These are phyloP conservation scores for Helotiales sp. DNA, from an alignment of 2,329 filamentous ascomycete genomes.

Conservation along the genomic window DNA sequence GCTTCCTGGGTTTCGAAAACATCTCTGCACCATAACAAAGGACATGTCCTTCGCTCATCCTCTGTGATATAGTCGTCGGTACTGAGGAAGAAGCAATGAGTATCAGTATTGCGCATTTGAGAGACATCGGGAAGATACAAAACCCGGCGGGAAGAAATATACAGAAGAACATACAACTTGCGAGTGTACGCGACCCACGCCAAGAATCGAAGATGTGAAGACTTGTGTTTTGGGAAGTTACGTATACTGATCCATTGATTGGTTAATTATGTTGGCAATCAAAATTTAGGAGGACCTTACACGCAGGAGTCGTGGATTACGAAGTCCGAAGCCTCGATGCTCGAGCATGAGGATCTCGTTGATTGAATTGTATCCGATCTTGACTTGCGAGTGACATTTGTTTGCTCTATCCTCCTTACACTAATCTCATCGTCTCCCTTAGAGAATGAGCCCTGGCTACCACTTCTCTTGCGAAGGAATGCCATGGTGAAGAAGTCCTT, in stretches of 20 bases:
- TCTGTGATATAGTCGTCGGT: constrained; percentile 36
- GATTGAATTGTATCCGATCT: constrained; percentile 25
- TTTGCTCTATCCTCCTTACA: constrained; percentile 24
- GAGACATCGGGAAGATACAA: background rate
- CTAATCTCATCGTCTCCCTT: constrained; percentile 35
- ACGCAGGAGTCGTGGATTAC: constrained; percentile 39
- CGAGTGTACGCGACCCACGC: constrained; percentile 39
- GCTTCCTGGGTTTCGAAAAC: constrained; percentile 35
- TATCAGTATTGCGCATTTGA: background rate
- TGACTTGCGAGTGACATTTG: constrained; percentile 16
- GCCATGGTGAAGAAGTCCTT: constrained; percentile 32
- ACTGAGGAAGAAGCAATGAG: background rate
- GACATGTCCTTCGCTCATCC: constrained; percentile 37
- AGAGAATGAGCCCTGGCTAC: constrained; percentile 34
- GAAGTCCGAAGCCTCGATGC: constrained; percentile 28
- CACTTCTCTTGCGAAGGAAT: constrained; percentile 35
- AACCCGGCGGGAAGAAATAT: background rate
- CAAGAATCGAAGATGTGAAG: constrained; percentile 37
- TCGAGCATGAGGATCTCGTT: constrained; percentile 26
- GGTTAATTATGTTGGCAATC: constrained; percentile 9
- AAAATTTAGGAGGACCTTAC: constrained; percentile 26
- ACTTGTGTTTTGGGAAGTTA: constrained; percentile 40
- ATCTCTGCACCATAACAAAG: constrained; percentile 36
- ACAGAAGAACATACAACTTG: constrained; percentile 25
- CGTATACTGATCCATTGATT: constrained; percentile 28